Base-by-base conservation (phyloP, 1,284 basidiomycete species). In the Rhodotorula glutinis region DNA sequence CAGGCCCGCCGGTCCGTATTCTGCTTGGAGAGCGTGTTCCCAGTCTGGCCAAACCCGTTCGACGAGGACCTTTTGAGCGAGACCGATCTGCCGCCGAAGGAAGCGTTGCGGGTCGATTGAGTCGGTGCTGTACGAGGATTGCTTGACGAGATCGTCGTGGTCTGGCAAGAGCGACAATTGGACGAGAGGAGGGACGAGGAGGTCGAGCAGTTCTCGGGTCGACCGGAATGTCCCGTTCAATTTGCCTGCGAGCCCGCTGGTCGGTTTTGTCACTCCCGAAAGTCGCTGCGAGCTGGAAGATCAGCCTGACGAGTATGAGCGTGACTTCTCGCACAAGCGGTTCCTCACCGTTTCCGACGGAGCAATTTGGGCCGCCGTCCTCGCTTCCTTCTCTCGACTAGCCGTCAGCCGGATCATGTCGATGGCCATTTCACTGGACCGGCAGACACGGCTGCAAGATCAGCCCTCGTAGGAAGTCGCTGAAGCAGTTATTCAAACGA, bases 41-140 rank as follows among this genome's bases (percentile, higher is more conserved):
- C 91, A 93, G 29, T 85, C 83, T 0, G 89, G 88, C 5, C 86
- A 76, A 47, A 90, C 80, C 66, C 84, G 81, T 67, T 85, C 83
- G 27, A 92, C 75, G n/a, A 92, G 76, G 17, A 80, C 81, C 49
- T 82, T 80, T 75, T 92, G 90, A 23, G 91, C 77, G 4, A 78
- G 75, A 4, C 85, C 66, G 27, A 73, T 56, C 47, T 70, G 71
- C 4, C 71, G 68, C n/a, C 66, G 61, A 16, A 66, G 43, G 49
- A 53, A 65, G 33, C 2, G 80, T 70, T 5, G 83, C 71, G 10
- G 80, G 79, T 27, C 77, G 71, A 30, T 72, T 67, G 70, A 82
- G 81, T 75, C 82, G 80, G 46, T 47, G 14, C 0, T 5, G 53
- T 19, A 13, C 38, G 27, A 4, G 82, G 85, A 58, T 77, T 81